These are phyloP conservation scores for Blastocystis sp. DNA, from an alignment of 352 stramenopile genomes.

Conservation along the genomic window DNA sequence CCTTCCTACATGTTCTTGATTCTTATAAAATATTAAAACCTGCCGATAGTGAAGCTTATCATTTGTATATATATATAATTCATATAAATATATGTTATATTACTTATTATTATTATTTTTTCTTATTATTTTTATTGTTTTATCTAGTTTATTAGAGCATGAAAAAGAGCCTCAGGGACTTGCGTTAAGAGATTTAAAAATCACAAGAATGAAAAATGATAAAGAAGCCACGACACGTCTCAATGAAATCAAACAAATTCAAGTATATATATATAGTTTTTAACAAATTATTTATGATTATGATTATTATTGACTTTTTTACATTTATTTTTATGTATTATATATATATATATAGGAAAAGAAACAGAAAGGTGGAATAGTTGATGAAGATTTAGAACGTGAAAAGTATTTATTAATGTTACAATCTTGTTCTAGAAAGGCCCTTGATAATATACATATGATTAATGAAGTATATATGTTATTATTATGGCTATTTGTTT, in stretches of 20 bases:
- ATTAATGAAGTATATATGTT: conserved; percentile 27
- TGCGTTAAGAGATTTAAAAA: conserved; percentile 13
- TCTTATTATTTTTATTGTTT: neutral
- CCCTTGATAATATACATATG: conserved; percentile 17
- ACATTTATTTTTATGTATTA: too few species aligned
- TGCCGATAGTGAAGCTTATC: conserved; percentile 1
- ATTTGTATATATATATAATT: conserved; percentile 18
- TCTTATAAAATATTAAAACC: conserved; percentile 16
- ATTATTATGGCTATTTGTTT: too few species aligned
- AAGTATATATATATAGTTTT: neutral
- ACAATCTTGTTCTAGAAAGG: conserved; percentile 15
- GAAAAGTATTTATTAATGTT: conserved; percentile 24
- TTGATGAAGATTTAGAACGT: conserved; percentile 29
- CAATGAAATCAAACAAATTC: conserved; percentile 11
- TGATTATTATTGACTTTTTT: too few species aligned
- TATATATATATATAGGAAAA: conserved; percentile 7
- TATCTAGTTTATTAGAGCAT: conserved; percentile 1
- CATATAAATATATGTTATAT: too few species aligned
- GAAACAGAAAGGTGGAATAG: conserved; percentile 23
- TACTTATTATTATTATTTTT: too few species aligned
- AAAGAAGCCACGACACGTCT: conserved; percentile 9
- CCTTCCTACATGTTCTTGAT: conserved; percentile 28
- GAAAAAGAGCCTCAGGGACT: neutral
- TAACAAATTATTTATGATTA: too few species aligned
- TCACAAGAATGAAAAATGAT: conserved; percentile 4